Base-by-base conservation (phyloP, 495 filamentous ascomycete genomes). In the Cercophora sp. region DNA sequence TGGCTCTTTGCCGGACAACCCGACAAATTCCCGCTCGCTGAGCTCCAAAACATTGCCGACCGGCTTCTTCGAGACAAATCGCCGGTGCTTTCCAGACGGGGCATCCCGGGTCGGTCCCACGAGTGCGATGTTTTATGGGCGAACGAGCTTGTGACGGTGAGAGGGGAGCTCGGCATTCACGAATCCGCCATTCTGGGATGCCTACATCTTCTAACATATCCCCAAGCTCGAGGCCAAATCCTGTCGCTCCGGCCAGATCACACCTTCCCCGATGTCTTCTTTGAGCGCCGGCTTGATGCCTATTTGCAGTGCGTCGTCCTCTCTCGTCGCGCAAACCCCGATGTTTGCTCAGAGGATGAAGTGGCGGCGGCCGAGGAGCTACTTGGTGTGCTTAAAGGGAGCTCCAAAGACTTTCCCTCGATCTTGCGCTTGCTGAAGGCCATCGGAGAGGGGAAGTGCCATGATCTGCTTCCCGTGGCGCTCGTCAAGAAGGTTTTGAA, bases 171-270 rank as follows among this genome's bases (percentile, higher is more conserved):
- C 1, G 39, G 16, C 27, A 29, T 37, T 9, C 51, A 53, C 45
- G 56, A 58, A 36, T 31, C 49, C 26, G 56, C 50, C 43, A 48
- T 58, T 27, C 8, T 58, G 19, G 25, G 44, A 13, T 58, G 45
- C 16, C 43, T 58, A 13, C 51, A 53, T 27, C 27, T 53, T 1
- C 35, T 58, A 15, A 41, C 49, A 6, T 48, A 51, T 24, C 34
- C 52, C 2, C 35, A 50, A 27, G 56, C 50, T 4, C 56, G 49
- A 26, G 44, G 49, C 5, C 56, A 58, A 36, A 34, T 58, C 9
- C 15, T 54, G 0, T 45, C 50, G 2, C 15, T 54, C 25, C 39
- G 18, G 19, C 50, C 40, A 5, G 34, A 27, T 13, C 10, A 9
- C 4, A 19, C 4, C 5, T 9, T 22, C 4, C 8, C n/a, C 2